These are phyloP conservation scores for Catharanthus roseus DNA, from an alignment of 257 asterid species.

Conservation along the genomic window DNA sequence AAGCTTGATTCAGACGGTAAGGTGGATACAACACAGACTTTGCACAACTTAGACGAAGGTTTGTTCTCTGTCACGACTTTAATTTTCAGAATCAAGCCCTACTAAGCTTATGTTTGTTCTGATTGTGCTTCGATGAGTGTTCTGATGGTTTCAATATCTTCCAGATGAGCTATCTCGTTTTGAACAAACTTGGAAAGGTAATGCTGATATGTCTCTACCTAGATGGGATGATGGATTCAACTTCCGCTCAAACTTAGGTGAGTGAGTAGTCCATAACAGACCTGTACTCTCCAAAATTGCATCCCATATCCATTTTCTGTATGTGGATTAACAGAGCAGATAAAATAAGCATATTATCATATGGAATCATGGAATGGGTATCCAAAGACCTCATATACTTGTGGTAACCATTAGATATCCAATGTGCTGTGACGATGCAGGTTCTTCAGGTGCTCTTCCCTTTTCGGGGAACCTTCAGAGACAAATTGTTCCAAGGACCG, in stretches of 20 bases:
- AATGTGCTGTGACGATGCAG: constrained; percentile 22
- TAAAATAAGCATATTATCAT: not conserved
- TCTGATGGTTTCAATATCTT: constrained; percentile 8
- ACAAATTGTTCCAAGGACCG: constrained; percentile 7
- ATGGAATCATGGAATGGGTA: not conserved
- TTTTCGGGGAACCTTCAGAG: constrained; percentile 21
- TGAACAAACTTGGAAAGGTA: constrained; percentile 64
- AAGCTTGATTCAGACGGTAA: constrained; percentile 70
- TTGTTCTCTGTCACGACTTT: not conserved
- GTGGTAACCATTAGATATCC: not conserved
- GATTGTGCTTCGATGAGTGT: not conserved
- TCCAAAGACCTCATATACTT: not conserved
- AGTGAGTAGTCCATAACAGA: not conserved
- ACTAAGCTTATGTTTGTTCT: not conserved
- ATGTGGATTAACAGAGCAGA: too few species aligned
- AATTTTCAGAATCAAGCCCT: not conserved
- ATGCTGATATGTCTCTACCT: constrained; percentile 29
- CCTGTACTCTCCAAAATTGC: not conserved
- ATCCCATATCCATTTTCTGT: not conserved
- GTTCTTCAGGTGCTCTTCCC: constrained; percentile 25
- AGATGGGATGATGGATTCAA: constrained; percentile 30
- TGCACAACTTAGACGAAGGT: constrained; percentile 85
- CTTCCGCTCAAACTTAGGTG: constrained; percentile 31
- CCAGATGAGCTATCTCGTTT: constrained; percentile 69
- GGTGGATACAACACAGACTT: constrained; percentile 59